These are phyloP conservation scores for Phylloporus scabripes DNA, from an alignment of 768 basidiomycete genomes.

Conservation along the genomic window DNA sequence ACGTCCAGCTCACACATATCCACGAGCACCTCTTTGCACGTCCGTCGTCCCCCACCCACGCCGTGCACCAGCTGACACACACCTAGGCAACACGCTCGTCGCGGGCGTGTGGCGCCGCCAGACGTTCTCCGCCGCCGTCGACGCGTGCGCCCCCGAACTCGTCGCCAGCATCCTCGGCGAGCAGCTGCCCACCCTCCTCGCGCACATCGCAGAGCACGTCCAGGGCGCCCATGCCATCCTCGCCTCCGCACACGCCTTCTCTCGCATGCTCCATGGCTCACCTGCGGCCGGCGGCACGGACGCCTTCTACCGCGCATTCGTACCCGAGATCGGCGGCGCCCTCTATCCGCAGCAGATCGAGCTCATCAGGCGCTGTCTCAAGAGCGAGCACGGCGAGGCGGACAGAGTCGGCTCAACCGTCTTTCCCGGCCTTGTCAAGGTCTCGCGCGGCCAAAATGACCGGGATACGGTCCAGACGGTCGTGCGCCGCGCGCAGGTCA, in stretches of 20 bases:
- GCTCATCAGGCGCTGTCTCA: conserved; percentile 75
- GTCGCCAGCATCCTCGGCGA: conserved; percentile 61
- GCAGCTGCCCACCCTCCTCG: conserved; percentile 61
- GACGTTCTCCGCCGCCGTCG: conserved; percentile 84
- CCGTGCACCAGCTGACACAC: background rate
- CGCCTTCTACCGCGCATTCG: conserved; percentile 81
- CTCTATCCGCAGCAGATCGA: conserved; percentile 79
- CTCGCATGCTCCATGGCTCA: conserved; percentile 80
- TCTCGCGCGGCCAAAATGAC: conserved; percentile 39
- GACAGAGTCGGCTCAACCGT: conserved; percentile 80
- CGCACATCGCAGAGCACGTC: conserved; percentile 40
- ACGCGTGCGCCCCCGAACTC: conserved; percentile 68
- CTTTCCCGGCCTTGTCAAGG: conserved; percentile 85
- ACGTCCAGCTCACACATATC: conserved; percentile 76
- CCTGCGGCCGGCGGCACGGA: conserved; percentile 47
- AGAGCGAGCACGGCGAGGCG: conserved; percentile 64
- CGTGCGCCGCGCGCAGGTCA: conserved; percentile 78
- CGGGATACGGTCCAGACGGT: conserved; percentile 61
- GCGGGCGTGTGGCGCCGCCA: conserved; percentile 87
- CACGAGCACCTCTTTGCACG: conserved; percentile 85
- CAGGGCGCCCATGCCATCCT: conserved; percentile 53
- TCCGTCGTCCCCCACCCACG: conserved; percentile 35
- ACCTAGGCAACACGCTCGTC: conserved; percentile 76
- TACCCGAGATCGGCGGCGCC: conserved; percentile 72
- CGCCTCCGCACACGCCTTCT: conserved; percentile 71